These are phyloP conservation scores for Amanita polypyramis DNA, from an alignment of 768 basidiomycete genomes.

Conservation along the genomic window DNA sequence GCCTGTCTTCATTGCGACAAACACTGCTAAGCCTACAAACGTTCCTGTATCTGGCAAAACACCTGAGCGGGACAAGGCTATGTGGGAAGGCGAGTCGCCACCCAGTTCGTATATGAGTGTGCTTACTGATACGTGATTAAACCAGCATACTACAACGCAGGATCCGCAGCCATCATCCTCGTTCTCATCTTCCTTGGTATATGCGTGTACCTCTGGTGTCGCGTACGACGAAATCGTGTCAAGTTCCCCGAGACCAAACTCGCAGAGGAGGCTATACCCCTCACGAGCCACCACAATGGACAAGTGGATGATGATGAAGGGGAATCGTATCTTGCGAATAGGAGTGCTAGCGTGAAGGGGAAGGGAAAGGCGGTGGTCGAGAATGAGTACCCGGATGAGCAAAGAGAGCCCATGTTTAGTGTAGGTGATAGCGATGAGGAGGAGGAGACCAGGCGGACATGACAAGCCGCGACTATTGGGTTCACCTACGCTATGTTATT, in stretches of 20 bases:
- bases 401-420: constrained; percentile 3
- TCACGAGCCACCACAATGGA: constrained; percentile 1
- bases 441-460: neutral
- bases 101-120: neutral
- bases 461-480: neutral
- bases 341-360: neutral
- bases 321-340: neutral
- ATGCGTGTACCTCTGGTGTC: constrained; percentile 74
- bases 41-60: constrained; percentile 41
- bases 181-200: constrained; percentile 59
- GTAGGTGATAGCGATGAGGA: constrained; percentile 7
- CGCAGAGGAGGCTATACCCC: constrained; percentile 29
- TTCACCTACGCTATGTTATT: neutral
- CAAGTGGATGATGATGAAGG: neutral
- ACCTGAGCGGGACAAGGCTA: constrained; percentile 71
- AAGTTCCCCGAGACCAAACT: constrained; percentile 25
- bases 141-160: constrained; percentile 89
- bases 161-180: constrained; percentile 78
- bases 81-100: constrained; percentile 71
- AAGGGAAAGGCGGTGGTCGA: constrained; percentile 1
- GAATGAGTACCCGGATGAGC: neutral
- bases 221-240: constrained; percentile 39
- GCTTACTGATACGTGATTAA: neutral
- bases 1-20: constrained; percentile 44
- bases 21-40: constrained; percentile 24